Conservation (phyloP, 352 stramenopile genomes). For the Lagenidium sp. region DNA sequence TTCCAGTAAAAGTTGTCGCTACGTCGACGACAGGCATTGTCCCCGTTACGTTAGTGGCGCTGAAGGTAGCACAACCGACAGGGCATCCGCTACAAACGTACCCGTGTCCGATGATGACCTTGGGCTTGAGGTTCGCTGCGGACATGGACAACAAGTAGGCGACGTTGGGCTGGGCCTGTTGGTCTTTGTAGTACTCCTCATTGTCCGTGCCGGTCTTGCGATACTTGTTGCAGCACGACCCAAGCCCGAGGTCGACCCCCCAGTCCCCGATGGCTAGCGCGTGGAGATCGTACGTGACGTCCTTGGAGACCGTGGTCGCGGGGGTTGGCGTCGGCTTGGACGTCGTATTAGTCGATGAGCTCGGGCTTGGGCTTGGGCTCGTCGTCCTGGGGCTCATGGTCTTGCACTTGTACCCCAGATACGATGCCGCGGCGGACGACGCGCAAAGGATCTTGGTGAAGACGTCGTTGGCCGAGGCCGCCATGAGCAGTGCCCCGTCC, state of each 20-base stretch:
- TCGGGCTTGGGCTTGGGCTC: not conserved
- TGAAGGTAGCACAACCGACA: not conserved
- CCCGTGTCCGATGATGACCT: conserved; percentile 49
- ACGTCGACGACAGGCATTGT: not conserved
- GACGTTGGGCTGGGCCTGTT: conserved; percentile 56
- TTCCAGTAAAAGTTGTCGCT: conserved; percentile 73
- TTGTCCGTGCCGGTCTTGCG: conserved; percentile 44
- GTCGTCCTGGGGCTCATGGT: not conserved
- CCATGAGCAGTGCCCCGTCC: not conserved
- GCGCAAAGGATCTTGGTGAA: conserved; percentile 34
- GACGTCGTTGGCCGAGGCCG: conserved; percentile 12
- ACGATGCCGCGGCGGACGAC: conserved; percentile 22
- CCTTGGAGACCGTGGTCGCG: conserved; percentile 18
- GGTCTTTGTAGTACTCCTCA: conserved; percentile 60
- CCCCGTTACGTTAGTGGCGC: too few relatives aligned
- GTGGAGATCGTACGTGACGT: conserved; percentile 38
- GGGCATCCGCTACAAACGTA: conserved; percentile 8
- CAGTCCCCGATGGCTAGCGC: conserved; percentile 68
- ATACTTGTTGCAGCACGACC: conserved; percentile 68
- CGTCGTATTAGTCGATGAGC: conserved; percentile 1
- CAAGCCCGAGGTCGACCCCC: conserved; percentile 47
- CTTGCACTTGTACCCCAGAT: conserved; percentile 36
- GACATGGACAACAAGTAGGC: conserved; percentile 51
- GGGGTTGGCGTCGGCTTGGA: conserved; percentile 9
- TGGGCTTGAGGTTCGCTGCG: conserved; percentile 45